phyloP scores from a whole-genome alignment of 805 yeast genomes.

The Yamadazyma scolyti region DNA sequence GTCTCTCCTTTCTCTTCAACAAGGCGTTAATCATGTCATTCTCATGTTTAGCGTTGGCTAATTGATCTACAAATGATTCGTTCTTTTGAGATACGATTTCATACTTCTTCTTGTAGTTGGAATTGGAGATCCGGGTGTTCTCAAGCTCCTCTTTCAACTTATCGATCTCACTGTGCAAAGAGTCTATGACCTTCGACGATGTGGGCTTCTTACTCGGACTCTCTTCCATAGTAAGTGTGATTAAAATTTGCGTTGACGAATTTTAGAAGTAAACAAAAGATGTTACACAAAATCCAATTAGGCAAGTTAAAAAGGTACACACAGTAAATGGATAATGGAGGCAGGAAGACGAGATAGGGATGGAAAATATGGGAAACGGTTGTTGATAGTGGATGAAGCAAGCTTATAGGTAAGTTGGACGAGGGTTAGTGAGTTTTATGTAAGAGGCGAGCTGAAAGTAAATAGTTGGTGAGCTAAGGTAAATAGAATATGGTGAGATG shows the following conservation, averaged over 20 bases:
- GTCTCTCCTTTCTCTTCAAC: conserved; percentile 65
- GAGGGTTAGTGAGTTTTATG: too few species aligned
- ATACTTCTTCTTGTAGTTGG: conserved; percentile 52
- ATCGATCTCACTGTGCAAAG: conserved; percentile 46
- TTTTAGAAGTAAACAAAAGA: conserved; percentile 5
- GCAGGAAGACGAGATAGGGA: too few species aligned
- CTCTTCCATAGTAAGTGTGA: conserved; percentile 15
- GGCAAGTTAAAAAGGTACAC: too few species aligned
- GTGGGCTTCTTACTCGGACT: conserved; percentile 19
- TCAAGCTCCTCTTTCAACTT: conserved; percentile 43
- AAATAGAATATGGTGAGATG: too few species aligned
- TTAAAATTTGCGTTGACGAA: conserved; percentile 6
- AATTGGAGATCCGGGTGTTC: conserved; percentile 32
- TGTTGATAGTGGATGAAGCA: too few species aligned
- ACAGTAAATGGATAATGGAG: too few species aligned
- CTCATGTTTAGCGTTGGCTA: conserved; percentile 72
- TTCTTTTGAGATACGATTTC: conserved; percentile 45
- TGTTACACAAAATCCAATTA: background rate
- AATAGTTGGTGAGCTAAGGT: too few species aligned
- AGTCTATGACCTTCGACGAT: conserved; percentile 45
- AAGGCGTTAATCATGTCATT: conserved; percentile 70
- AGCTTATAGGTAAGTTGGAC: too few species aligned
- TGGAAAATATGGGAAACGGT: too few species aligned
- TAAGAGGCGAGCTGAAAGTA: too few species aligned
- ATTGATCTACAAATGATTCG: conserved; percentile 56